These are phyloP conservation scores for Chaetomium cochliodes DNA, from an alignment of 495 filamentous ascomycete genomes.

Conservation along the genomic window DNA sequence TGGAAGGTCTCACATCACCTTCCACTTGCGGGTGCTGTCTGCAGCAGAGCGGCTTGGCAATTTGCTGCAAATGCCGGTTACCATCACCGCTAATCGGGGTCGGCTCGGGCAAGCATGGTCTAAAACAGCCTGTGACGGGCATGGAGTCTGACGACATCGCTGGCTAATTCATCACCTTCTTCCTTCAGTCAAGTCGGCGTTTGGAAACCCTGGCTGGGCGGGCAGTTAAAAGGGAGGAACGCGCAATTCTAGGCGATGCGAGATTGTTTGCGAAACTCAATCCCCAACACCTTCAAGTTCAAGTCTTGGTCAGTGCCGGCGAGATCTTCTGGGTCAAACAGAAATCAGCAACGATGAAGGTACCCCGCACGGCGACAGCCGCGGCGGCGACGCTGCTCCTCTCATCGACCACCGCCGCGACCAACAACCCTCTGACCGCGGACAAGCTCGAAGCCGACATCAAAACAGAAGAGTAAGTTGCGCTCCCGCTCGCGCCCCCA, in stretches of 20 bases:
- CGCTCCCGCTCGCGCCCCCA: neutral
- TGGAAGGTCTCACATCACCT: slow-evolving; percentile 6
- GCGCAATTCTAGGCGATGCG: no score
- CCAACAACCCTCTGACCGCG: slow-evolving; percentile 26
- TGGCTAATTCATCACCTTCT: neutral
- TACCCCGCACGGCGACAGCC: slow-evolving; percentile 9
- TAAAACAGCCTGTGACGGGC: neutral
- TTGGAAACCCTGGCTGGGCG: neutral
- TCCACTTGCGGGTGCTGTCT: neutral
- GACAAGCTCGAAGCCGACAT: slow-evolving; percentile 36
- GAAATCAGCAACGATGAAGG: slow-evolving; percentile 30
- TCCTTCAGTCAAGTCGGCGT: neutral
- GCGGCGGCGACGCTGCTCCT: slow-evolving; percentile 20
- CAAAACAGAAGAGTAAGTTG: slow-evolving; percentile 32
- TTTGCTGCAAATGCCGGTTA: slow-evolving; percentile 6
- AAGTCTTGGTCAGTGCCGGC: neutral
- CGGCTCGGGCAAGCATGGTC: neutral
- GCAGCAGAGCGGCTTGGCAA: slow-evolving; percentile 10
- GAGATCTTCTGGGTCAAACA: no score
- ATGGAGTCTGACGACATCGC: neutral
- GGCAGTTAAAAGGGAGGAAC: no score
- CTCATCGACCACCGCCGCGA: slow-evolving; percentile 23
- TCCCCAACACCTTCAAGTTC: neutral
- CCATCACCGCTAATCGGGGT: neutral
- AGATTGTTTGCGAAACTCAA: neutral